Evolutionary conservation across 2,329 filamentous ascomycete species (phyloP).

Genomic region (Camptophora hylomeconis): DNA sequence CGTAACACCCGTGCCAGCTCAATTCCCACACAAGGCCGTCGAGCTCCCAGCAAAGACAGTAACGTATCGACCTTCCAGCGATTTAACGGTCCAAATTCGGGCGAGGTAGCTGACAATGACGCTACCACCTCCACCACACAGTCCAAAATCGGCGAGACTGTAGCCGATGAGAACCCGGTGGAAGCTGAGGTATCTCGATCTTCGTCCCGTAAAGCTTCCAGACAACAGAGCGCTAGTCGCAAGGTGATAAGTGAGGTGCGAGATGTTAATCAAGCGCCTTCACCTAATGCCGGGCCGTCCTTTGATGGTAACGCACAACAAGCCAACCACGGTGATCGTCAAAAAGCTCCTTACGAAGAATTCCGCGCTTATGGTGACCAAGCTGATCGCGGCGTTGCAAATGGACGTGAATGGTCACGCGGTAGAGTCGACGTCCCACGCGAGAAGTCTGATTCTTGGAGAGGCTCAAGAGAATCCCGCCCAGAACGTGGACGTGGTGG

Average conservation of each 20-base stretch:
- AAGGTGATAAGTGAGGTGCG: too few species aligned
- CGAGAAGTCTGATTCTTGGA: slow-evolving; percentile 18
- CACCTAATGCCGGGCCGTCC: neutral
- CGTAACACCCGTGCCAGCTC: slow-evolving; percentile 26
- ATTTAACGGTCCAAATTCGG: slow-evolving; percentile 20
- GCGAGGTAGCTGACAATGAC: slow-evolving; percentile 2
- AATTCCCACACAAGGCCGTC: slow-evolving; percentile 25
- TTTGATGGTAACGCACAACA: slow-evolving; percentile 1
- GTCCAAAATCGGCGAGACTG: neutral
- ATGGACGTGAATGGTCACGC: slow-evolving; percentile 17
- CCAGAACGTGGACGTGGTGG: slow-evolving; percentile 25
- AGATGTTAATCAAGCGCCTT: too few species aligned
- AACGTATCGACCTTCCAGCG: slow-evolving; percentile 19
- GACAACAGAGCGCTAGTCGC: neutral
- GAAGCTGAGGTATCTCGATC: too few species aligned
- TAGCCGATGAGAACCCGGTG: slow-evolving; percentile 1
- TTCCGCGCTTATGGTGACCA: slow-evolving; percentile 17
- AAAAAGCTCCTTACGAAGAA: slow-evolving; percentile 21
- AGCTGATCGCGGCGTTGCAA: slow-evolving; percentile 17
- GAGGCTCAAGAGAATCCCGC: slow-evolving; percentile 23
- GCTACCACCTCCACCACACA: neutral
- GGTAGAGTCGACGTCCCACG: slow-evolving; percentile 20
- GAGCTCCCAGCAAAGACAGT: slow-evolving; percentile 24
- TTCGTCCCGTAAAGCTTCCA: slow-evolving; percentile 9
- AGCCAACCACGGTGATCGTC: slow-evolving; percentile 10